These are phyloP conservation scores for Beauveria pseudobassiana DNA, from an alignment of 2,329 filamentous ascomycete genomes.

Conservation along the genomic window DNA sequence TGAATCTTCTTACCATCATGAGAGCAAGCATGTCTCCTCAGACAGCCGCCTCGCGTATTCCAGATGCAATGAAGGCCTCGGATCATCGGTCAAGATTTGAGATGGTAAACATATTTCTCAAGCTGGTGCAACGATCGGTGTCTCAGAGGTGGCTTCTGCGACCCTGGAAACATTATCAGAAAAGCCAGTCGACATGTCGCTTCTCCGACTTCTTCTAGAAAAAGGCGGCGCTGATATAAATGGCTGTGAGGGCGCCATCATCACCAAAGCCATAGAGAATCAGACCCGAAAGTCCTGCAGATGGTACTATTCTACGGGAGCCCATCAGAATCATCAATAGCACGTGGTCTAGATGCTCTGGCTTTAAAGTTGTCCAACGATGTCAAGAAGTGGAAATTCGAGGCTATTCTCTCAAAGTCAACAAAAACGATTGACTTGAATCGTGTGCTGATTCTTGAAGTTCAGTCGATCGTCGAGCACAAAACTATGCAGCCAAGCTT, in stretches of 20 bases:
- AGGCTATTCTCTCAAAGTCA: constrained; percentile 36
- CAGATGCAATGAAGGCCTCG: constrained; percentile 37
- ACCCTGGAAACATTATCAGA: constrained; percentile 35
- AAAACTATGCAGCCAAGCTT: constrained; percentile 31
- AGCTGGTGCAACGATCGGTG: constrained; percentile 36
- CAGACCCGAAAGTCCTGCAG: constrained; percentile 41
- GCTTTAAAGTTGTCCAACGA: constrained; percentile 35
- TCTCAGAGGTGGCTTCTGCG: constrained; percentile 34
- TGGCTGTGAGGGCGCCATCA: constrained; percentile 34
- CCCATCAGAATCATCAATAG: constrained; percentile 36
- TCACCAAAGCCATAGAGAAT: constrained; percentile 33
- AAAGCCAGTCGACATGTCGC: constrained; percentile 41
- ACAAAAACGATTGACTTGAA: constrained; percentile 36
- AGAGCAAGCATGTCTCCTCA: constrained; percentile 39
- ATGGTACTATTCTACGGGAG: constrained; percentile 39
- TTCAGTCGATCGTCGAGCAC: constrained; percentile 35
- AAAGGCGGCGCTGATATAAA: constrained; percentile 48
- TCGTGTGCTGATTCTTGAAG: constrained; percentile 42
- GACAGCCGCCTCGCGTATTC: constrained; percentile 40
- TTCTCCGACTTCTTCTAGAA: constrained; percentile 41
- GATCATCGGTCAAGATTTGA: constrained; percentile 36
- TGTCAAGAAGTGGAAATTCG: constrained; percentile 42
- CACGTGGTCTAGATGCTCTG: constrained; percentile 35
- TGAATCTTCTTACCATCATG: constrained; percentile 36
- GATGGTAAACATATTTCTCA: constrained; percentile 41